Percentiles rank a stretch among this genome's conserved stretches.
phyloP scores from a whole-genome alignment of 331 rosid species.

The Malus hybrid region DNA sequence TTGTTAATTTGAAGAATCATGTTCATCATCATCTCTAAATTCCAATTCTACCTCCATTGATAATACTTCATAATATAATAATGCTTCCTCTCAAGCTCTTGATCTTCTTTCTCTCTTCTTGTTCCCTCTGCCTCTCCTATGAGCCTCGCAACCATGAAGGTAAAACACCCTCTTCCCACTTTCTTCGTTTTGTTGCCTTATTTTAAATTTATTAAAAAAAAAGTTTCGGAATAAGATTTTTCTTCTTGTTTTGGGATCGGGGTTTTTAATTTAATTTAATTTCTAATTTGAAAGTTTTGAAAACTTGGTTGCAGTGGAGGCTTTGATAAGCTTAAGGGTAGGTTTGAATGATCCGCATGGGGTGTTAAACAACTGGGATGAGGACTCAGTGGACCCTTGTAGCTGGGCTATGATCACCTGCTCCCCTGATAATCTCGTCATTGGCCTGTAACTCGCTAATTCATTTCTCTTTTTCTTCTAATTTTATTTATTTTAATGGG shows the following conservation, averaged over 20 bases:
- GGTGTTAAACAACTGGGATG: conserved; percentile 80
- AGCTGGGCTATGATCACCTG: conserved; percentile 96
- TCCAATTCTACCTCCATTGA: no score
- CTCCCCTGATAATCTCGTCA: conserved; percentile 59
- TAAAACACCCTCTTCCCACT: background rate
- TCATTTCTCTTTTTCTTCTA: background rate
- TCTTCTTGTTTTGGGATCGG: background rate
- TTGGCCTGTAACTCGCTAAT: conserved; percentile 58
- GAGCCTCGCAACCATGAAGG: conserved; percentile 98
- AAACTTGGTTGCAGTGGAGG: conserved; percentile 42
- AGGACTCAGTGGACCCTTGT: conserved; percentile 89
- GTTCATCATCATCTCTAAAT: background rate
- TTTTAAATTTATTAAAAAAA: background rate
- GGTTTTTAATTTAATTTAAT: no score
- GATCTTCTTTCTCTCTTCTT: conserved; percentile 20
- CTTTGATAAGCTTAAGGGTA: conserved; percentile 48
- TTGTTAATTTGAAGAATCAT: background rate
- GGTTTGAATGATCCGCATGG: conserved; percentile 69
- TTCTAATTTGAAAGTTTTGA: no score
- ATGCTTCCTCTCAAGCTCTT: background rate
- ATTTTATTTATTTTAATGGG: background rate
- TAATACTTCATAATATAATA: background rate
- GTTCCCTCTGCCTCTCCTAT: conserved; percentile 34
- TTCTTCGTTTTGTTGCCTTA: background rate
- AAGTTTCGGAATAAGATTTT: background rate